Percentiles rank a stretch among this genome's conserved stretches.
phyloP scores from a whole-genome alignment of 345 rosid genomes.

The Murraya koenigii region DNA sequence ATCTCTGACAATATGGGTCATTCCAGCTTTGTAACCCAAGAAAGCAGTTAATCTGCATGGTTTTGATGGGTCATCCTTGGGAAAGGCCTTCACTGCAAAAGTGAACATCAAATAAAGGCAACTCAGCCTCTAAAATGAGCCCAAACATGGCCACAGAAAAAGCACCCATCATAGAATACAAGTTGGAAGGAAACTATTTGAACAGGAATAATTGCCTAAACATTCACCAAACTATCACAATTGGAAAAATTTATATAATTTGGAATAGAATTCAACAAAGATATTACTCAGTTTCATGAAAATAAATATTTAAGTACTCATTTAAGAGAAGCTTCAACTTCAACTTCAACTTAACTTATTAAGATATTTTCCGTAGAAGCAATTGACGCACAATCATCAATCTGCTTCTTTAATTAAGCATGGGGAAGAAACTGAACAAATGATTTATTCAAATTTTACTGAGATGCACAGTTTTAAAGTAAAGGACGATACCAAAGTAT shows the following conservation, averaged over 20 bases:
- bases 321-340: not conserved
- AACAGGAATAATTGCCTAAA: not conserved
- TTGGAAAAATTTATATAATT: no score
- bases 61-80: constrained; percentile 73
- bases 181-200: not conserved
- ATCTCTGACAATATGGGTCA: constrained; percentile 94
- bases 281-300: not conserved
- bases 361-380: not conserved
- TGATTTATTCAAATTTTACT: not conserved
- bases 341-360: not conserved
- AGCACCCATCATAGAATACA: not conserved
- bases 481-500: not conserved
- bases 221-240: not conserved
- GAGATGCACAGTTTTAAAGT: not conserved
- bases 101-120: not conserved
- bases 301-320: not conserved
- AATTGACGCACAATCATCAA: not conserved
- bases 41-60: constrained; percentile 81
- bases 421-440: not conserved
- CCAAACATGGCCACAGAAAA: not conserved
- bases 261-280: not conserved
- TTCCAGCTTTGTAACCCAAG: constrained; percentile 91
- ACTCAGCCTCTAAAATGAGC: not conserved
- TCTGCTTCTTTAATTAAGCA: not conserved
- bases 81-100: constrained; percentile 84